Base-by-base conservation (phyloP, 1,139 yeast genomes). In the Zygotorulaspora mrakii region DNA sequence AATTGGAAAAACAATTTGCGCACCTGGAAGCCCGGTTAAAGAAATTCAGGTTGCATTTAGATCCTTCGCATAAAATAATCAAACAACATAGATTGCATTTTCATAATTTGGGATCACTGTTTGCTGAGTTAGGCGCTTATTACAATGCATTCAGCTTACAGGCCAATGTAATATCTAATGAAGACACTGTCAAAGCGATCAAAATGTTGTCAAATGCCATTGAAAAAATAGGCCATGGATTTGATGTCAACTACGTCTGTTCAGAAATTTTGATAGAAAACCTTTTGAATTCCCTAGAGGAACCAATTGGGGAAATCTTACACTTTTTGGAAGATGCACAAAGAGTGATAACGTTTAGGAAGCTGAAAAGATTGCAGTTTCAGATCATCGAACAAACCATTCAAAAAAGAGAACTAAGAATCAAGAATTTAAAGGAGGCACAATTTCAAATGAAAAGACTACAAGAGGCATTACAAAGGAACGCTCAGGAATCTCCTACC, bases 201-300 rank as follows among this genome's bases (percentile, higher is more conserved):
- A 48, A 45, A 23, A 64, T 68, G 27, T 52, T 74, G 31, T 71
- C 77, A 2, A 59, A 70, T 3, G 74, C 74, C 1, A 73, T 88
- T 37, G 97, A 91, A 55, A 78, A 78, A 48, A 75, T 87, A 18
- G 96, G 97, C 1, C 91, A 84, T 57, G 82, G 88, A 0, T 81
- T 85, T 51, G 97, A 89, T 61, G 73, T 85, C 30, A 82, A 80
- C 33, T 85, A 79, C 51, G 73, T 86, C 27, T 75, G 85, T n/a
- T 73, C 89, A 17, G 85, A 82, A 48, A 72, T 80, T 3, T 68
- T 89, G 28, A 76, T 79, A 10, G 76, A 77, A 31, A 78, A 79
- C 35, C 66, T 89, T 31, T 77, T 82, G 47, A 74, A 84, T 1
- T 73, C 78, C 31, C 77, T 88, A 48, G 77, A 87, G 22, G 97